phyloP scores from a whole-genome alignment of 352 stramenopile genomes.

The Pythium oligandrum region DNA sequence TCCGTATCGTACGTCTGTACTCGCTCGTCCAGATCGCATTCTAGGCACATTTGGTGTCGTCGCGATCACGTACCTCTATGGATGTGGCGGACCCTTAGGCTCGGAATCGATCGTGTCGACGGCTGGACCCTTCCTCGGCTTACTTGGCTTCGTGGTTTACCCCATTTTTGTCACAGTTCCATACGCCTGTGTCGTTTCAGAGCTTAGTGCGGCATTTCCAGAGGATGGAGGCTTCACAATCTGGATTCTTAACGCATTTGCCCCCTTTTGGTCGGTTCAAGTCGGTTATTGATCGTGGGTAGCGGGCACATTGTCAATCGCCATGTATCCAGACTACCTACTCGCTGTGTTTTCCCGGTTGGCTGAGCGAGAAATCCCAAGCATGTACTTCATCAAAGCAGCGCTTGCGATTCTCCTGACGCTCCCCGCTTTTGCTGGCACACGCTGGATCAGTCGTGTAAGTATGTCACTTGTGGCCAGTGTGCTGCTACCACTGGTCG shows the following conservation, averaged over 20 bases:
- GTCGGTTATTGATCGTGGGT: conserved; percentile 69
- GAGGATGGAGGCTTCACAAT: too few species aligned
- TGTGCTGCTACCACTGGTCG: conserved; percentile 11
- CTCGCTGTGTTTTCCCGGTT: conserved; percentile 3
- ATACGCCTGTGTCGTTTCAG: too few species aligned
- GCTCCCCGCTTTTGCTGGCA: conserved; percentile 18
- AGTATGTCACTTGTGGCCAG: conserved; percentile 4
- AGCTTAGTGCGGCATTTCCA: too few species aligned
- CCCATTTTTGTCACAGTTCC: too few species aligned
- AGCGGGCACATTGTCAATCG: conserved; percentile 37
- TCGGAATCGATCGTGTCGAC: conserved; percentile 20
- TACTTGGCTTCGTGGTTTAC: conserved; percentile 55
- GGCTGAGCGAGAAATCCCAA: background rate
- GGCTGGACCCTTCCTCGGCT: conserved; percentile 34
- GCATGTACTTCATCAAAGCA: conserved; percentile 14
- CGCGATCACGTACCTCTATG: too few species aligned
- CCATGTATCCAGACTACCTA: conserved; percentile 53
- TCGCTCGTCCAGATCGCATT: conserved; percentile 10
- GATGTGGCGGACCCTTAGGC: background rate
- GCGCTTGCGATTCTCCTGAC: conserved; percentile 13
- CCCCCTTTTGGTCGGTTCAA: conserved; percentile 64
- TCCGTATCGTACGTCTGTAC: background rate
- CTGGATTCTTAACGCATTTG: conserved; percentile 62
- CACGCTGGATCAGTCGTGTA: conserved; percentile 12
- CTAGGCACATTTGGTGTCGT: conserved; percentile 15